A percentile compares a stretch with the other conserved stretches of the same genome.
These are phyloP conservation scores for Termitomyces sp. DNA, from an alignment of 768 basidiomycete species.

Conservation along the genomic window DNA sequence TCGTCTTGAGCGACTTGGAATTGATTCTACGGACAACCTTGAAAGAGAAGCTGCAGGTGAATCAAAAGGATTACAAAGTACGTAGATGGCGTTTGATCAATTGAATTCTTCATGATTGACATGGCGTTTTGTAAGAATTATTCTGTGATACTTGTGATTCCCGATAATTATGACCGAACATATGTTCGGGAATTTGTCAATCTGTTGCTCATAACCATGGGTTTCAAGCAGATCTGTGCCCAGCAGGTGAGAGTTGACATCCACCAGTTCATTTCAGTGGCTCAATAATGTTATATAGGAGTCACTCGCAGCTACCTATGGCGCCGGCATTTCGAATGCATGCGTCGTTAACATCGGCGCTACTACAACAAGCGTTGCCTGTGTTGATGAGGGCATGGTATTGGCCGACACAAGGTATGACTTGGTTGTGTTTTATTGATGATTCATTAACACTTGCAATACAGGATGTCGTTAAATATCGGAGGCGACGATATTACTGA, in stretches of 20 bases:
- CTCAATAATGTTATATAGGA: conserved; percentile 50
- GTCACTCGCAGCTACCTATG: conserved; percentile 90
- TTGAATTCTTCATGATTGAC: not conserved
- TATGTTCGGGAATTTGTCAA: conserved; percentile 81
- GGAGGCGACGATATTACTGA: conserved; percentile 96
- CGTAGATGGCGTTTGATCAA: conserved; percentile 10
- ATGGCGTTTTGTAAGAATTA: conserved; percentile 55
- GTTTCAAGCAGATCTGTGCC: conserved; percentile 90
- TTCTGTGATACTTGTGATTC: conserved; percentile 85
- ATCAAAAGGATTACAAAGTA: conserved; percentile 59
- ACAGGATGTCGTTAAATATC: conserved; percentile 76
- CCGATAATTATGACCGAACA: conserved; percentile 84
- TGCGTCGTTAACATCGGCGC: conserved; percentile 97
- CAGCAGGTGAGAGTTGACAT: conserved; percentile 65
- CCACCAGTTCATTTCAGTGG: not conserved
- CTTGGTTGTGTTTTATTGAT: conserved; percentile 1
- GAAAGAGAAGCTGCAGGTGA: conserved; percentile 57
- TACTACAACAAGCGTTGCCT: conserved; percentile 77
- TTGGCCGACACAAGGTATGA: conserved; percentile 81
- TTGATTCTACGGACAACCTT: conserved; percentile 62
- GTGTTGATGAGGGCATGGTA: conserved; percentile 92
- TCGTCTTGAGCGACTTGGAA: conserved; percentile 77
- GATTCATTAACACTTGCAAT: not conserved
- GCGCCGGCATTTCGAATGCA: conserved; percentile 91
- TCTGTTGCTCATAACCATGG: conserved; percentile 73